These are phyloP conservation scores for Moricandia moricandioides DNA, from an alignment of 345 rosid genomes.

Conservation along the genomic window DNA sequence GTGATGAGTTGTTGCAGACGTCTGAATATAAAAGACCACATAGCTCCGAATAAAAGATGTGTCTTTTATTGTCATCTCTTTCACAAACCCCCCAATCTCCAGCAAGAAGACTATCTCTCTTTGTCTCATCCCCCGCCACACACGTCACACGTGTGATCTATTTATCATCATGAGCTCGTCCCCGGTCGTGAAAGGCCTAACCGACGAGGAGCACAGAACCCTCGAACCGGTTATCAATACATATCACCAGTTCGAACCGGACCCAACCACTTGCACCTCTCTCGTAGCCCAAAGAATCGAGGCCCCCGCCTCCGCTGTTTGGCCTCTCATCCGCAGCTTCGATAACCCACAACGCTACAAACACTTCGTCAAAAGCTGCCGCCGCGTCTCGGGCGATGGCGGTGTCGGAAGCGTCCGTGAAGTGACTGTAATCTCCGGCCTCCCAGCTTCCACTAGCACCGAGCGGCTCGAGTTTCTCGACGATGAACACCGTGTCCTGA, in stretches of 20 bases:
- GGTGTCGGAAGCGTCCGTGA: conserved; percentile 69
- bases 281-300: conserved; percentile 71
- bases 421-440: conserved; percentile 70
- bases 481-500: conserved; percentile 59
- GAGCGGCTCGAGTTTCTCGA: conserved; percentile 78
- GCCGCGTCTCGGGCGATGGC: conserved; percentile 50
- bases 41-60: neutral
- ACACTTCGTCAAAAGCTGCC: conserved; percentile 77
- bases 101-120: conserved; percentile 12
- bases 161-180: conserved; percentile 17
- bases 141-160: conserved; percentile 2
- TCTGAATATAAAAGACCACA: neutral
- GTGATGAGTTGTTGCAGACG: neutral
- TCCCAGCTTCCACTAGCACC: conserved; percentile 89
- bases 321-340: conserved; percentile 69
- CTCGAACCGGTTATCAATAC: conserved; percentile 53
- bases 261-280: conserved; percentile 62
- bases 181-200: conserved; percentile 44
- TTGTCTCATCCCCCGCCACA: neutral
- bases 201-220: conserved; percentile 45
- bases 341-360: conserved; percentile 74
- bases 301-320: conserved; percentile 55
- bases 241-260: conserved; percentile 55
- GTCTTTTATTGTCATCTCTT: conserved; percentile 15
- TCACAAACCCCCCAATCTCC: conserved; percentile 8